Percentiles rank a stretch among this genome's conserved stretches.
phyloP scores from a whole-genome alignment of 495 filamentous ascomycete genomes.

The Annulohypoxylon stygium region DNA sequence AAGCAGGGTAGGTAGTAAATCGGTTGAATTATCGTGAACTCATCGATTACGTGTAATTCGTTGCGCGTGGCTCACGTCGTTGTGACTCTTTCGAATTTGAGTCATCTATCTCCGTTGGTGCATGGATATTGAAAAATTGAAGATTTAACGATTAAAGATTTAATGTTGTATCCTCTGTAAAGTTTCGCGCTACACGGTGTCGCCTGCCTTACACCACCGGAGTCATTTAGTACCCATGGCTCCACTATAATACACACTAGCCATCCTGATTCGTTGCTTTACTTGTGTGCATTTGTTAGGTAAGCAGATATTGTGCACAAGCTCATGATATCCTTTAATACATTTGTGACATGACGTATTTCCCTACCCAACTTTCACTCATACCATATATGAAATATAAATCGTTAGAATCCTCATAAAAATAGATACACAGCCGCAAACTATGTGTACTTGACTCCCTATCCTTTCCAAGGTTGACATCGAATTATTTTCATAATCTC shows the following conservation, averaged over 20 bases:
- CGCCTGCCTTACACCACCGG: not conserved
- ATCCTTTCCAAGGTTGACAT: not conserved
- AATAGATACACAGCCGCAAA: not conserved
- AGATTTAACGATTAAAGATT: not conserved
- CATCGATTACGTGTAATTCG: constrained; percentile 11
- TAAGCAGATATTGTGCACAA: not conserved
- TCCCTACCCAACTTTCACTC: too few relatives aligned
- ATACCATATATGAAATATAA: too few relatives aligned
- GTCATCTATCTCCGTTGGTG: not conserved
- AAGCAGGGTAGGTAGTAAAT: not conserved
- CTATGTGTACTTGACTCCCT: not conserved
- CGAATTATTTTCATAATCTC: not conserved
- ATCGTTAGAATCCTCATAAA: too few relatives aligned
- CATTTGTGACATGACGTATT: not conserved
- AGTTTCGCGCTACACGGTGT: not conserved
- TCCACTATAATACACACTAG: not conserved
- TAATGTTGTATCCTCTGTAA: not conserved
- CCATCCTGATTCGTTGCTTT: not conserved
- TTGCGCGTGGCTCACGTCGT: constrained; percentile 1
- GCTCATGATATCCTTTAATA: not conserved
- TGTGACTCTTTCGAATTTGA: not conserved
- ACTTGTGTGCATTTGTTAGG: not conserved
- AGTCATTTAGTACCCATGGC: not conserved
- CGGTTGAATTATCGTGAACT: not conserved
- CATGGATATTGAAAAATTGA: not conserved